phyloP scores from a whole-genome alignment of 768 basidiomycete genomes.

The Termitomyces sp. region DNA sequence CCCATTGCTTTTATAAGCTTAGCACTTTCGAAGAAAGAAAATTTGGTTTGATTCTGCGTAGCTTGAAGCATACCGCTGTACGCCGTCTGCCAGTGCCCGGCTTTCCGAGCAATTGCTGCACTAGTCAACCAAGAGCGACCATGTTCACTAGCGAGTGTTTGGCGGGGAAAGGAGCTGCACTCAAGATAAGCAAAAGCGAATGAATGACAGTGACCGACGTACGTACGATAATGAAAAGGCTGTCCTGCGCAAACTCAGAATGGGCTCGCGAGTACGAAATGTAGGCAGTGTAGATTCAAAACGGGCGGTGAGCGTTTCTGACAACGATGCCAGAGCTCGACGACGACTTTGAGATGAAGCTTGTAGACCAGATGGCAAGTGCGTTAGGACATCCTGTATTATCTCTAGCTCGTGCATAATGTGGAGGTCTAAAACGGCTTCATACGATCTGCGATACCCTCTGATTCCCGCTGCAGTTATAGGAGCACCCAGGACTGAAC shows the following conservation, averaged over 20 bases:
- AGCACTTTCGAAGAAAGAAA: conserved; percentile 85
- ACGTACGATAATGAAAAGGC: conserved; percentile 79
- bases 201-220: conserved; percentile 17
- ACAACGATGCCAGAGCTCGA: conserved; percentile 37
- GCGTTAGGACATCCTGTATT: conserved; percentile 41
- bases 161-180: conserved; percentile 27
- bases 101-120: conserved; percentile 95
- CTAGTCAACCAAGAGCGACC: conserved; percentile 87
- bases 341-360: conserved; percentile 25
- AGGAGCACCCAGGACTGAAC: conserved; percentile 68
- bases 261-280: conserved; percentile 82
- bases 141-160: conserved; percentile 51
- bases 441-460: conserved; percentile 84
- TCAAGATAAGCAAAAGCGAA: conserved; percentile 1
- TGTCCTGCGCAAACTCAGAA: conserved; percentile 85
- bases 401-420: conserved; percentile 80
- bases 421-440: conserved; percentile 81
- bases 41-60: conserved; percentile 61
- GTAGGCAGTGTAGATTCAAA: conserved; percentile 79
- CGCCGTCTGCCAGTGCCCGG: conserved; percentile 92
- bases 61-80: conserved; percentile 95
- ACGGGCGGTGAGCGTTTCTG: conserved; percentile 50
- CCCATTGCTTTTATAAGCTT: conserved; percentile 78
- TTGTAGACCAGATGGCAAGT: conserved; percentile 34
- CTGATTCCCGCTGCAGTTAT: conserved; percentile 77